phyloP scores from a whole-genome alignment of 768 basidiomycete species.

The Plicaturopsis crispa region DNA sequence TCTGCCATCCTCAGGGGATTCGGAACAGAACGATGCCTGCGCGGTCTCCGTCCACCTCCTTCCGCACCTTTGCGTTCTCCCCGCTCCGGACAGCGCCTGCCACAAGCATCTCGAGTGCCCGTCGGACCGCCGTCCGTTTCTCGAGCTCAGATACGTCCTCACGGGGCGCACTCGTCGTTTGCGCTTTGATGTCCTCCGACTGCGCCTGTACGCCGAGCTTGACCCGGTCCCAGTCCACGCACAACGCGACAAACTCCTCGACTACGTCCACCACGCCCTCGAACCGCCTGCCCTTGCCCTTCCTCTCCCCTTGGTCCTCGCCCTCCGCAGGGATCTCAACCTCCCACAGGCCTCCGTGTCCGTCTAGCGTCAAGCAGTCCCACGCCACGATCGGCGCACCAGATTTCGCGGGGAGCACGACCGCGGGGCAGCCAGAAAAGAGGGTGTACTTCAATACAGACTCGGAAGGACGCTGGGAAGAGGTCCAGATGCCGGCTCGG shows the following conservation, averaged over 20 bases:
- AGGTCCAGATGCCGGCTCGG: conserved; percentile 44
- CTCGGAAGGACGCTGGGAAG: conserved; percentile 50
- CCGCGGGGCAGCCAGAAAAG: conserved; percentile 51
- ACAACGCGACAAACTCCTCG: conserved; percentile 53
- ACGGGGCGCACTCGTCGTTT: conserved; percentile 7
- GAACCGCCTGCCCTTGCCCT: conserved; percentile 29
- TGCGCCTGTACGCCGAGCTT: conserved; percentile 21
- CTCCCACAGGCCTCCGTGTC: conserved; percentile 51
- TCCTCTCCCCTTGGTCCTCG: no score
- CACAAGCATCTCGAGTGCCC: conserved; percentile 42
- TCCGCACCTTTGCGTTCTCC: conserved; percentile 43
- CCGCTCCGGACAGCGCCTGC: conserved; percentile 47
- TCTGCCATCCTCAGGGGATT: conserved; percentile 45
- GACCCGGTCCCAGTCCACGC: conserved; percentile 50
- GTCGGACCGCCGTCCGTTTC: conserved; percentile 15
- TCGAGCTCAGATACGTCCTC: conserved; percentile 11
- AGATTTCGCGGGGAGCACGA: conserved; percentile 50
- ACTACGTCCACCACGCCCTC: conserved; percentile 48
- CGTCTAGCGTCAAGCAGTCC: conserved; percentile 53
- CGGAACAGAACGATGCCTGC: conserved; percentile 64
- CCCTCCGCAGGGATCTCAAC: conserved; percentile 31
- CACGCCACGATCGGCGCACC: conserved; percentile 60
- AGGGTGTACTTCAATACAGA: conserved; percentile 58
- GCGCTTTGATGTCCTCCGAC: conserved; percentile 7
- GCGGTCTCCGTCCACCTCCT: conserved; percentile 48